Evolutionary conservation across 169 alveolate species (phyloP), one percentile per base, ranked within the genome.

Genomic region (Besnoitia besnoiti): DNA sequence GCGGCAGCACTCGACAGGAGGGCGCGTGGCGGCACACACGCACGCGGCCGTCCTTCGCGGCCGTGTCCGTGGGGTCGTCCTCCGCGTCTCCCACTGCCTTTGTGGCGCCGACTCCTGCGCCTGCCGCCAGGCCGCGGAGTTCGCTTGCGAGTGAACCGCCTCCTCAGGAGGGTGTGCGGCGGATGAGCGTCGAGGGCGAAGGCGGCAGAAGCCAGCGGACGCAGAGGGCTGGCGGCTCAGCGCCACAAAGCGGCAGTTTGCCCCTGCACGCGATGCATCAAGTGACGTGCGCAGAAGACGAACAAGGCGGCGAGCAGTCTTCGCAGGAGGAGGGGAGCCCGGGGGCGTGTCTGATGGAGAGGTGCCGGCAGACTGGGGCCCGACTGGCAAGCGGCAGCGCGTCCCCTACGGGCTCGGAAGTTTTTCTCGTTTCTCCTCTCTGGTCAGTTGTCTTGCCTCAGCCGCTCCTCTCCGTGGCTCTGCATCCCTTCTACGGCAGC

Each of bases 401-500:
- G n/a, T n/a, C n/a, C n/a, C n/a, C n/a, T n/a, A n/a, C 24, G 67
- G 24, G 24, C 67, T 55, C 67, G 67, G 82, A 73, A 10, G 30
- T 73, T 73, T 37, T 73, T 19, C 46, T 37, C 87, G 55, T 77
- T 24, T 30, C 87, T 24, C 87, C 87, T 24, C 40, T 77, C 37
- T 77, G 87, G 87, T 40, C 37, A 1, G 61, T 77, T 10, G 61
- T 10, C 39, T 77, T 37, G 10, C 59, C 59, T 77, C 59, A 40
- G 12, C 87, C 87, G 14, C 87, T 77, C 14, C 59, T 77, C 40
- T 40, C 87, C 37, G 40, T 77, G 40, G 87, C 87, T 3, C n/a
- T 77, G 12, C 61, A 77, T 77, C 87, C 87, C 33, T 40, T 77
- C 87, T 77, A 77, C 37, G 67, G 67, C 12, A n/a, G 24, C 67